Percentiles rank a stretch among this genome's conserved stretches.
Conservation (phyloP, 495 filamentous ascomycete species). For the Cercophora newfieldiana region DNA sequence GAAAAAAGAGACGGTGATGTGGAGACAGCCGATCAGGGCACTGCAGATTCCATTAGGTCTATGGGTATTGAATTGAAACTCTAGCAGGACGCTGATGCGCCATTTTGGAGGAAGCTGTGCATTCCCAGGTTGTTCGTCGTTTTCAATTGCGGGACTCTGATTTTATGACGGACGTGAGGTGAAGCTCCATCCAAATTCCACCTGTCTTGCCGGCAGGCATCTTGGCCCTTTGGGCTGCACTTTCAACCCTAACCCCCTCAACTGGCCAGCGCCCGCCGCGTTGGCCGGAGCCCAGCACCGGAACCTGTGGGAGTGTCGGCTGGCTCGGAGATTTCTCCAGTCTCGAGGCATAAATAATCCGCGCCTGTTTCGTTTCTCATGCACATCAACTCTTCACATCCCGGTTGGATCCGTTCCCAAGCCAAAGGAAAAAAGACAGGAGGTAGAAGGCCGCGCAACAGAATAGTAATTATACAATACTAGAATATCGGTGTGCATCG, state of each 20-base stretch:
- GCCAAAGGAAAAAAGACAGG: background rate
- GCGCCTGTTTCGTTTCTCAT: background rate
- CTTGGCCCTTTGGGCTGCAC: background rate
- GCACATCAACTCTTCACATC: background rate
- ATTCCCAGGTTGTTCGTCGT: conserved; percentile 1
- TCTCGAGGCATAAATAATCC: background rate
- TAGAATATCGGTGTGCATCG: conserved; percentile 34
- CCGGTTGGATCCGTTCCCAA: background rate
- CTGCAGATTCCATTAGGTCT: conserved; percentile 21
- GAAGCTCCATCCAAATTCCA: conserved; percentile 4
- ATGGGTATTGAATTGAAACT: background rate
- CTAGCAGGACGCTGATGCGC: conserved; percentile 20
- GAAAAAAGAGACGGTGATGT: conserved; percentile 1
- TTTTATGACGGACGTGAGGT: background rate
- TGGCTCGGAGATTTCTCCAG: conserved; percentile 8
- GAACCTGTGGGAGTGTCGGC: background rate
- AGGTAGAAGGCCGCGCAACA: conserved; percentile 5
- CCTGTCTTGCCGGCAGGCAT: conserved; percentile 10
- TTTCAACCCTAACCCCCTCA: conserved; percentile 3
- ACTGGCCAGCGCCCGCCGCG: background rate
- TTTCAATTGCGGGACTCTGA: conserved; percentile 9
- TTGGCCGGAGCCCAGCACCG: background rate
- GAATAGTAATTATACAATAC: conserved; percentile 46
- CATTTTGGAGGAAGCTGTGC: conserved; percentile 23
- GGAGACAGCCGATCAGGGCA: conserved; percentile 16